These are phyloP conservation scores for Fomitopsis pulvina DNA, from an alignment of 768 basidiomycete species.

Conservation along the genomic window DNA sequence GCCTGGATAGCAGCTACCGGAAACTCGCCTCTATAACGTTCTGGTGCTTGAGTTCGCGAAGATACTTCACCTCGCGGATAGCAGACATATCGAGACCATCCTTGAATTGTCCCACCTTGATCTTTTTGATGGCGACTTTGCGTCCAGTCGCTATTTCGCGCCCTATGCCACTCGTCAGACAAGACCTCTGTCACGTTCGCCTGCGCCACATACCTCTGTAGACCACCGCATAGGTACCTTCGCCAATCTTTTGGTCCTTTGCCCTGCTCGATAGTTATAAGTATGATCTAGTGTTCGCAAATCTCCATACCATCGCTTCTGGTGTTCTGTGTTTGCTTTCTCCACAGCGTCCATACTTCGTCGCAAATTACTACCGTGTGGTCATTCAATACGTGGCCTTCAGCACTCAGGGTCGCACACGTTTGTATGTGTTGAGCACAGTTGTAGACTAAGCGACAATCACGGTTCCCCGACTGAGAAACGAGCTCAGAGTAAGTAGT, in stretches of 20 bases:
- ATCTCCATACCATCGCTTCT: constrained; percentile 59
- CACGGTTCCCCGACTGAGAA: too few relatives aligned
- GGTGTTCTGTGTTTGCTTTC: constrained; percentile 65
- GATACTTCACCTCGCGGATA: constrained; percentile 94
- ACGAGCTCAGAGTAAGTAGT: too few relatives aligned
- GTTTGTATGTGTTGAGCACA: too few relatives aligned
- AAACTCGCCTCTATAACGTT: constrained; percentile 83
- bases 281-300: neutral
- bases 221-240: constrained; percentile 95
- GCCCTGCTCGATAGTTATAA: constrained; percentile 41
- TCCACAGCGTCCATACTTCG: constrained; percentile 73
- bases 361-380: neutral
- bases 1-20: neutral
- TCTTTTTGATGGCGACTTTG: constrained; percentile 98
- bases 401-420: too few relatives aligned
- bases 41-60: constrained; percentile 88
- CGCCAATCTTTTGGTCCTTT: constrained; percentile 79
- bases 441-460: too few relatives aligned
- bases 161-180: constrained; percentile 35
- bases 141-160: constrained; percentile 66
- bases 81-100: constrained; percentile 99
- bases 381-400: neutral
- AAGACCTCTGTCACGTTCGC: constrained; percentile 5
- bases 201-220: constrained; percentile 75
- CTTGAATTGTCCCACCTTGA: constrained; percentile 93